Percentiles rank a stretch among this genome's conserved stretches.
Evolutionary conservation across 805 yeast genomes (phyloP).

Genomic region (Cyberlindnera amylophila): DNA sequence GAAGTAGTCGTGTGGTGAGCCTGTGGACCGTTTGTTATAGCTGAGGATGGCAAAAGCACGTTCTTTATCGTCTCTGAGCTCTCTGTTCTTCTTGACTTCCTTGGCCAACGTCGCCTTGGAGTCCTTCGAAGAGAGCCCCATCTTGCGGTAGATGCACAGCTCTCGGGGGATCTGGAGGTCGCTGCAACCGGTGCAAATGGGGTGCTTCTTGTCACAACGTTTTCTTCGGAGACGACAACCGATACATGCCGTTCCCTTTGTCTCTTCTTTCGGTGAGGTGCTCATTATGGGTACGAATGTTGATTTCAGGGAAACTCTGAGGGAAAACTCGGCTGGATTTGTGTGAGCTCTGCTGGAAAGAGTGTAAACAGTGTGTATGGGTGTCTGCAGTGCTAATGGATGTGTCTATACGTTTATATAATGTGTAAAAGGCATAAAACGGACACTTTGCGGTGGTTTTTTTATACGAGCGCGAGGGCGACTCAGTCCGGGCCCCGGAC

Average conservation of each 20-base stretch:
- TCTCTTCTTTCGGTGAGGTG: constrained; percentile 1
- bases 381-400: no score
- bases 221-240: constrained; percentile 19
- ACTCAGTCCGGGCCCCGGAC: no score
- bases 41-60: constrained; percentile 10
- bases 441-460: background rate
- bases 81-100: constrained; percentile 15
- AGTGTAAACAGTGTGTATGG: no score
- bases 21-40: constrained; percentile 14
- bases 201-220: constrained; percentile 14
- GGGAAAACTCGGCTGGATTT: no score
- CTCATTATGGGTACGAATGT: no score
- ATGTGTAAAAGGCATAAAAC: no score
- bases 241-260: constrained; percentile 17
- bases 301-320: no score
- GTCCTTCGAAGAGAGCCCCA: constrained; percentile 19
- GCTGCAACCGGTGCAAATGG: constrained; percentile 13
- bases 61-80: constrained; percentile 14
- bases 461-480: no score
- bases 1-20: constrained; percentile 15
- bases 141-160: constrained; percentile 18
- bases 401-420: no score
- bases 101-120: constrained; percentile 15
- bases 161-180: constrained; percentile 17
- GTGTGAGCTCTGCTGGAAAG: no score